Base-by-base conservation (phyloP, 1,284 basidiomycete genomes). In the Rhodotorula sp. region DNA sequence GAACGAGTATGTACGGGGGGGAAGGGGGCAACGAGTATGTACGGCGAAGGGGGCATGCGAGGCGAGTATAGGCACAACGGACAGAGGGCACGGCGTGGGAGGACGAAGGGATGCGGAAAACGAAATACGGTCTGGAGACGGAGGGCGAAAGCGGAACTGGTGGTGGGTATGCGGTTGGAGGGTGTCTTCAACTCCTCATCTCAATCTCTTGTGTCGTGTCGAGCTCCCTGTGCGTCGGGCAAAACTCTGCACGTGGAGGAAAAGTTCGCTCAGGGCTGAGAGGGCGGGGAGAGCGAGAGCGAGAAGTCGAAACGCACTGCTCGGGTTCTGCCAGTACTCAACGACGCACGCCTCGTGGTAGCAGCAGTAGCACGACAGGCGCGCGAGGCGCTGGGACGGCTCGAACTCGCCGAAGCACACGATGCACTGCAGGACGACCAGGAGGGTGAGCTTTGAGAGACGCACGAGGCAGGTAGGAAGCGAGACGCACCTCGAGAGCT, bases 341-440 rank as follows among this genome's bases (percentile, higher is more conserved):
- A 40, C 50, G 56, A 71, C 57, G 60, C 69, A 71, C 4, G 11
- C 13, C n/a, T 56, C 62, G 59, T 71, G 65, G 31, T 28, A 67
- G 59, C 67, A 46, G 59, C 69, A 71, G 60, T 71, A 65, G 59
- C 69, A 71, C 22, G 46, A 52, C 7, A 71, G 56, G n/a, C 69
- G 62, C 26, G 60, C 65, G 44, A 71, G 63, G 16, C 55, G 31
- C 18, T 59, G 30, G 13, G 40, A n/a, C 9, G 56, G 46, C 11
- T 15, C 13, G 34, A 71, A 64, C n/a, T 65, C 56, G 48, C 68
- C 69, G 24, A 71, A 30, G 55, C 69, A 71, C 37, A 71, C 52
- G 54, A 54, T 52, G 57, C 69, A 71, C 60, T 70, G 59, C 15
- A 20, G 47, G 28, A 22, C 4, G 20, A 22, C 0, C 4, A 7